Percentiles rank a stretch among this genome's conserved stretches.
Conservation (phyloP, 2,329 filamentous ascomycete genomes). For the Monosporascus sp. region DNA sequence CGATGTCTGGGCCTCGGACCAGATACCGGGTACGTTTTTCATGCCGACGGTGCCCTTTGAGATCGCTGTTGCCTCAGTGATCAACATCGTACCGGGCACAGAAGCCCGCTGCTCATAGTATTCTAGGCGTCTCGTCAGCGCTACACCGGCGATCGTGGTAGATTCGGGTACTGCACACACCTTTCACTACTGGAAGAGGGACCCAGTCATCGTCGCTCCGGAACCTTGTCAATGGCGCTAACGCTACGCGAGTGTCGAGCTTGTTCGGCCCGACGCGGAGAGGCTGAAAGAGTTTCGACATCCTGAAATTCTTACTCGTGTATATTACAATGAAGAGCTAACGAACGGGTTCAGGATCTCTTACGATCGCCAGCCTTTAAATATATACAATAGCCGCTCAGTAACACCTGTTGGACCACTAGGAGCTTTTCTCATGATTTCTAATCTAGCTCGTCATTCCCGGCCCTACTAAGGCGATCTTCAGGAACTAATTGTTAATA, state of each 20-base stretch:
- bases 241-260: conserved; percentile 40
- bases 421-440: too few relatives aligned
- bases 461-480: too few relatives aligned
- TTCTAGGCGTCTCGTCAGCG: conserved; percentile 6
- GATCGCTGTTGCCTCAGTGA: conserved; percentile 54
- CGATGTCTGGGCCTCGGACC: conserved; percentile 47
- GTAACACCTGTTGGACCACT: too few relatives aligned
- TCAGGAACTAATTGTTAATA: too few relatives aligned
- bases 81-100: conserved; percentile 41
- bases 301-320: not conserved
- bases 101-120: conserved; percentile 26
- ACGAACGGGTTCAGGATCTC: not conserved
- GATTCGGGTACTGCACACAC: conserved; percentile 1
- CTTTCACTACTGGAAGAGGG: conserved; percentile 33
- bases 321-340: not conserved
- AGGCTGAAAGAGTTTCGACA: conserved; percentile 33
- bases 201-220: conserved; percentile 41
- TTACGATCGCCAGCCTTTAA: not conserved
- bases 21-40: conserved; percentile 52
- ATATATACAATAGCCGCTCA: too few relatives aligned
- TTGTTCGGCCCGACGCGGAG: conserved; percentile 34
- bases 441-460: too few relatives aligned
- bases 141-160: not conserved
- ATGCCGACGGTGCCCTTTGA: conserved; percentile 41
- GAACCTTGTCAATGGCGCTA: conserved; percentile 44